These are phyloP conservation scores for Pisolithus thermaeus DNA, from an alignment of 1,284 basidiomycete genomes.

Conservation along the genomic window DNA sequence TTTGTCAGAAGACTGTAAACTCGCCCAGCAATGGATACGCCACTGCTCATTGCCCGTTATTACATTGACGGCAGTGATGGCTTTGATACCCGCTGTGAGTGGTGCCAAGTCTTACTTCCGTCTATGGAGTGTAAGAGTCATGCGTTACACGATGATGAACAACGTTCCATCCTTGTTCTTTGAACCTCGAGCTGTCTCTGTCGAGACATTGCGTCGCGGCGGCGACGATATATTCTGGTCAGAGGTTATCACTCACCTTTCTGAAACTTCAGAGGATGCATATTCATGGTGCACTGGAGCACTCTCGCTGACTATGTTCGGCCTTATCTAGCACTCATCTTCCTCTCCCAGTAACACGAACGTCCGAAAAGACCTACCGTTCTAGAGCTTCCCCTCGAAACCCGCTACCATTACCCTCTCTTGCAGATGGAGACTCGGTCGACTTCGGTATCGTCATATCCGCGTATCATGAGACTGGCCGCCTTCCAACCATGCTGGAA, in stretches of 20 bases:
- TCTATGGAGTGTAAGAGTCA: too few relatives aligned
- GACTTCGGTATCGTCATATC: slow-evolving; percentile 85
- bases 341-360: slow-evolving; percentile 61
- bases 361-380: slow-evolving; percentile 63
- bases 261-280: slow-evolving; percentile 13
- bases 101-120: not conserved
- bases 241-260: slow-evolving; percentile 35
- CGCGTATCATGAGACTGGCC: slow-evolving; percentile 71
- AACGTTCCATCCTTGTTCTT: slow-evolving; percentile 87
- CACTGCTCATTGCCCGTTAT: slow-evolving; percentile 13
- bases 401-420: slow-evolving; percentile 46
- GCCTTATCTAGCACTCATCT: slow-evolving; percentile 57
- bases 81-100: slow-evolving; percentile 27
- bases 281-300: slow-evolving; percentile 10
- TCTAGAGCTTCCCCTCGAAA: slow-evolving; percentile 44
- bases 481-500: slow-evolving; percentile 76
- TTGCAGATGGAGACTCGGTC: slow-evolving; percentile 48
- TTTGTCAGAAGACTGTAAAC: not conserved
- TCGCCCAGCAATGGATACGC: slow-evolving; percentile 21
- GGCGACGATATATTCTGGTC: slow-evolving; percentile 57
- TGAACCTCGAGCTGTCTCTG: slow-evolving; percentile 55
- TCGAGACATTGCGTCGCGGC: slow-evolving; percentile 46
- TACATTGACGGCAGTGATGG: slow-evolving; percentile 12
- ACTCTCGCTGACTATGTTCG: slow-evolving; percentile 28
- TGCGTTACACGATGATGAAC: slow-evolving; percentile 46